Evolutionary conservation across 1,139 yeast species (phyloP).

Genomic region (Fermentozyma sake): DNA sequence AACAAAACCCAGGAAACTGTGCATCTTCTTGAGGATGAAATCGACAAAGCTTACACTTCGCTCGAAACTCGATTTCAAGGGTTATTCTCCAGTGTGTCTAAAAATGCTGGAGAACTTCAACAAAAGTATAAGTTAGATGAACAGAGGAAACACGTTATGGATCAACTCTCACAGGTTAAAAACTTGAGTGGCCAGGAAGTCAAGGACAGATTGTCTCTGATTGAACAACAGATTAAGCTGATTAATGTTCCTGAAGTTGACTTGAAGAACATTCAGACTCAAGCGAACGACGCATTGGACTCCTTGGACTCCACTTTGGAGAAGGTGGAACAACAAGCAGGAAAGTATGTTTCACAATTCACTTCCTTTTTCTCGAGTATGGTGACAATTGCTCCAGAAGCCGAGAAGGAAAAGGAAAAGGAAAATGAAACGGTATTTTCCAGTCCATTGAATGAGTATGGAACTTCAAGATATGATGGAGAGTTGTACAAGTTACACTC

Average conservation of each 20-base stretch:
- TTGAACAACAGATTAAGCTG: slow-evolving; percentile 34
- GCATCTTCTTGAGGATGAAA: slow-evolving; percentile 46
- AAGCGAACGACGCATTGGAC: slow-evolving; percentile 60
- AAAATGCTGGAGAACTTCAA: slow-evolving; percentile 28
- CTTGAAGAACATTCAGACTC: slow-evolving; percentile 18
- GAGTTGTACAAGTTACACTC: slow-evolving; percentile 43
- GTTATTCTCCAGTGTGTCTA: slow-evolving; percentile 34
- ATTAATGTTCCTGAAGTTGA: slow-evolving; percentile 16
- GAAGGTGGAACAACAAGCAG: slow-evolving; percentile 60
- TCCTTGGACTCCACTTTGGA: slow-evolving; percentile 65
- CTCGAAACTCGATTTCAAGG: slow-evolving; percentile 40
- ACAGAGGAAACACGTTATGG: slow-evolving; percentile 31
- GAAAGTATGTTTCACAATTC: slow-evolving; percentile 52
- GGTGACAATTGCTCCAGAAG: slow-evolving; percentile 35
- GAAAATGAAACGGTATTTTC: slow-evolving; percentile 22
- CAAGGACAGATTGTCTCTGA: slow-evolving; percentile 22
- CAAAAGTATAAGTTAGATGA: slow-evolving; percentile 39
- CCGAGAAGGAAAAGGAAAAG: slow-evolving; percentile 8
- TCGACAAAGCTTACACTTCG: slow-evolving; percentile 47
- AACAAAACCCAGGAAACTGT: slow-evolving; percentile 43
- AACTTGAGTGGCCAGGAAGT: slow-evolving; percentile 18
- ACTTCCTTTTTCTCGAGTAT: slow-evolving; percentile 56
- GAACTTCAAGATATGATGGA: slow-evolving; percentile 37
- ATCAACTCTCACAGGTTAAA: slow-evolving; percentile 18
- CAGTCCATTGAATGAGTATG: too few species aligned